phyloP scores from a whole-genome alignment of 768 basidiomycete species.

The Gymnopilus junonius region DNA sequence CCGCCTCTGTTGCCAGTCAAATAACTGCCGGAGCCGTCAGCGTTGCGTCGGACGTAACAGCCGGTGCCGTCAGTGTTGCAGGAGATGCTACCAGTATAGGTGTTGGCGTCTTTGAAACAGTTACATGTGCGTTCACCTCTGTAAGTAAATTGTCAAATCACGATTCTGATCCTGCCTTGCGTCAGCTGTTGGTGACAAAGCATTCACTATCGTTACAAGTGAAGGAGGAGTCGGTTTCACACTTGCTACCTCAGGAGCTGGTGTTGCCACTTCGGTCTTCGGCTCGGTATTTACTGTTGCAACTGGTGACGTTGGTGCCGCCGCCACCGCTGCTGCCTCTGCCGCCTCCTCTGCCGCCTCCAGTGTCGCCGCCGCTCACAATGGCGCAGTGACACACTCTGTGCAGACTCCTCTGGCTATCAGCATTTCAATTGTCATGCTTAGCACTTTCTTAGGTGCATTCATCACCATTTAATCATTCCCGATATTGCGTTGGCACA shows the following conservation, averaged over 20 bases:
- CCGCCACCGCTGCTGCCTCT: conserved; percentile 22
- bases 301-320: conserved; percentile 29
- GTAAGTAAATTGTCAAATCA: not conserved
- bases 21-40: conserved; percentile 34
- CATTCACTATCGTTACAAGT: conserved; percentile 59
- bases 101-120: conserved; percentile 37
- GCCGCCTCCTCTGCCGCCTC: conserved; percentile 14
- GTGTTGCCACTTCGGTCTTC: conserved; percentile 51
- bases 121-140: conserved; percentile 42
- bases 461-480: conserved; percentile 36
- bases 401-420: conserved; percentile 34
- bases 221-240: conserved; percentile 64
- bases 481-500: not conserved
- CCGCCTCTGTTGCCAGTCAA: conserved; percentile 41
- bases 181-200: conserved; percentile 57
- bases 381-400: conserved; percentile 29
- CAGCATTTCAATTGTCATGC: conserved; percentile 40
- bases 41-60: conserved; percentile 29
- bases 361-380: conserved; percentile 20
- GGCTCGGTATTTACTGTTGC: conserved; percentile 59
- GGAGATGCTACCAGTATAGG: conserved; percentile 31
- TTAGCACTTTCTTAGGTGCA: conserved; percentile 46
- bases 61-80: conserved; percentile 28
- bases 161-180: conserved; percentile 18
- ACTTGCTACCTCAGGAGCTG: conserved; percentile 49